These are phyloP conservation scores for Cryptococcus maquisensis DNA, from an alignment of 1,284 basidiomycete species.

Conservation along the genomic window DNA sequence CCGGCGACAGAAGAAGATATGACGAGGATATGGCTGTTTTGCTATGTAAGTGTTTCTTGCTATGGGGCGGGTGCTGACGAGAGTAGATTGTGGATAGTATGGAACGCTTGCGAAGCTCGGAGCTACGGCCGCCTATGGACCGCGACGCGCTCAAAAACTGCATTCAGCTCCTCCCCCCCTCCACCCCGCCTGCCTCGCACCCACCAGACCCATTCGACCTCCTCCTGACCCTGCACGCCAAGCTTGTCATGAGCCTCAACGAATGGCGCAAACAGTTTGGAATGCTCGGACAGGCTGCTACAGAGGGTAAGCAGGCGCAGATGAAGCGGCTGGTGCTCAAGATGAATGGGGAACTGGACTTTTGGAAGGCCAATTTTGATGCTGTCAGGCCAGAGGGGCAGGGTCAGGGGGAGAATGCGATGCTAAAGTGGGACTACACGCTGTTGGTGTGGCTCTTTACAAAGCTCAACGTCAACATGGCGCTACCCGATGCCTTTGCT, in stretches of 20 bases:
- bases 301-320: background rate
- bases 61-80: background rate
- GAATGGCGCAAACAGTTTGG: slow-evolving; percentile 20
- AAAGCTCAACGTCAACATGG: slow-evolving; percentile 30
- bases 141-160: slow-evolving; percentile 25
- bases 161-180: slow-evolving; percentile 15
- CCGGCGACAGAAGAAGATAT: slow-evolving; percentile 29
- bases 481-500: slow-evolving; percentile 20
- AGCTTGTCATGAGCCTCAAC: slow-evolving; percentile 31
- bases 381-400: background rate
- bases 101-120: slow-evolving; percentile 21
- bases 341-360: slow-evolving; percentile 25
- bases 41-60: slow-evolving; percentile 28
- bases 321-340: slow-evolving; percentile 17
- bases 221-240: slow-evolving; percentile 35
- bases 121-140: background rate
- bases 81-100: slow-evolving; percentile 32
- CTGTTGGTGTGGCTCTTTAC: slow-evolving; percentile 34
- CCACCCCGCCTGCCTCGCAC: background rate
- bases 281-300: too few species aligned
- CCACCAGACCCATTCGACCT: slow-evolving; percentile 23
- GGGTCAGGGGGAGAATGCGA: background rate
- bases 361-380: slow-evolving; percentile 25
- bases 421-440: slow-evolving; percentile 10
- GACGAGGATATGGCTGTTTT: slow-evolving; percentile 41